Conservation (phyloP, 208 protist genomes). For the Novymonas esmeraldas region DNA sequence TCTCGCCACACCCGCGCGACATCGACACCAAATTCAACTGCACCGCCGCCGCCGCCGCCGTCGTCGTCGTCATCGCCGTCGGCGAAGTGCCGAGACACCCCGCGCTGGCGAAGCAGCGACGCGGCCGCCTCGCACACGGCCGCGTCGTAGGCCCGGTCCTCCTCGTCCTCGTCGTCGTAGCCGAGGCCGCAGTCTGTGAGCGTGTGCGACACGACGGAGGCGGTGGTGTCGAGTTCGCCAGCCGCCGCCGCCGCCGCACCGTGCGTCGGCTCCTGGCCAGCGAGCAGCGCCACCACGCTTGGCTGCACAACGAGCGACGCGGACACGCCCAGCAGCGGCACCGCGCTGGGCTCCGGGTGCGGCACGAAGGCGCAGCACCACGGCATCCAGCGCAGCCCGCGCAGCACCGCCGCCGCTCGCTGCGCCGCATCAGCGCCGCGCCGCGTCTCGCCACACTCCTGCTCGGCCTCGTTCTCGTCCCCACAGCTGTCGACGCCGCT, state of each 20-base stretch:
- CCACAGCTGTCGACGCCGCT: neutral
- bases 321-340: neutral
- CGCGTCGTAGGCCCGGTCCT: neutral
- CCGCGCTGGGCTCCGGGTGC: neutral
- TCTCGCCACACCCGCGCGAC: neutral
- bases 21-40: neutral
- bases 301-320: neutral
- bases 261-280: neutral
- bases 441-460: neutral
- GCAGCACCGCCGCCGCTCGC: neutral
- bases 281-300: neutral
- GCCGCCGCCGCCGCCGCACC: neutral
- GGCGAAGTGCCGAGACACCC: neutral
- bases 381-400: conserved; percentile 15
- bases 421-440: neutral
- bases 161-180: neutral
- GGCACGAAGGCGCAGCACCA: conserved; percentile 19
- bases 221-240: neutral
- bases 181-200: neutral
- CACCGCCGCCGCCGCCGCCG: neutral
- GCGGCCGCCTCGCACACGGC: neutral
- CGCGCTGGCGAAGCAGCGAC: neutral
- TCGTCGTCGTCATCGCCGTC: neutral
- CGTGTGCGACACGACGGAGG: neutral
- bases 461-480: too few species aligned